These are phyloP conservation scores for Volvariella volvacea DNA, from an alignment of 1,284 basidiomycete species.

Conservation along the genomic window DNA sequence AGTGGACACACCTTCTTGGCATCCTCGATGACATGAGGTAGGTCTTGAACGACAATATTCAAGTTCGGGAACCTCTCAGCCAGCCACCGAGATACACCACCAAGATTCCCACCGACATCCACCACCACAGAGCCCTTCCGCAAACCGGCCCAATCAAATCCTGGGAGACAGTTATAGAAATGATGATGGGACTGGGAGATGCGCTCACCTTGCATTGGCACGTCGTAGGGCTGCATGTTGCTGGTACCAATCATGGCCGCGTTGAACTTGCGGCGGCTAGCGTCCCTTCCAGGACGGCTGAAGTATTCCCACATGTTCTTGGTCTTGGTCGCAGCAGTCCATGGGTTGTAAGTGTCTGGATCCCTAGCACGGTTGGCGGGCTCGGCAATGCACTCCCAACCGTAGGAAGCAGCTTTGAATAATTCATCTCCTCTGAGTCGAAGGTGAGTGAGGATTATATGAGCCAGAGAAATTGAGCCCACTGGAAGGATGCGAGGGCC, in stretches of 20 bases:
- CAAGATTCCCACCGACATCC: conserved; percentile 37
- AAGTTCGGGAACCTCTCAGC: conserved; percentile 20
- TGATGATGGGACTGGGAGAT: not conserved
- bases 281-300: conserved; percentile 20
- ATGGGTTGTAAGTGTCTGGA: conserved; percentile 20
- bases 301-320: conserved; percentile 22
- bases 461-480: too few species aligned
- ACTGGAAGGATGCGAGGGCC: conserved; percentile 16
- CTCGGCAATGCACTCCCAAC: conserved; percentile 26
- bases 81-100: conserved; percentile 22
- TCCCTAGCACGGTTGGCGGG: conserved; percentile 21
- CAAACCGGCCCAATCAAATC: conserved; percentile 27
- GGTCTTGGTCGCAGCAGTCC: conserved; percentile 20
- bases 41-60: conserved; percentile 26
- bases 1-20: conserved; percentile 22
- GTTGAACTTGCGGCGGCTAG: conserved; percentile 22
- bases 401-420: conserved; percentile 26
- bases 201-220: conserved; percentile 16
- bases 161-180: conserved; percentile 12
- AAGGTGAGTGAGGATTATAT: too few species aligned
- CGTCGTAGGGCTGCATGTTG: conserved; percentile 18
- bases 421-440: conserved; percentile 29
- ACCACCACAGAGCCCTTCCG: conserved; percentile 25
- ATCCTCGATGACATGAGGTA: conserved; percentile 20
- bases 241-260: conserved; percentile 26